These are phyloP conservation scores for Triangularia verruculosa DNA, from an alignment of 2,329 filamentous ascomycete genomes.

Conservation along the genomic window DNA sequence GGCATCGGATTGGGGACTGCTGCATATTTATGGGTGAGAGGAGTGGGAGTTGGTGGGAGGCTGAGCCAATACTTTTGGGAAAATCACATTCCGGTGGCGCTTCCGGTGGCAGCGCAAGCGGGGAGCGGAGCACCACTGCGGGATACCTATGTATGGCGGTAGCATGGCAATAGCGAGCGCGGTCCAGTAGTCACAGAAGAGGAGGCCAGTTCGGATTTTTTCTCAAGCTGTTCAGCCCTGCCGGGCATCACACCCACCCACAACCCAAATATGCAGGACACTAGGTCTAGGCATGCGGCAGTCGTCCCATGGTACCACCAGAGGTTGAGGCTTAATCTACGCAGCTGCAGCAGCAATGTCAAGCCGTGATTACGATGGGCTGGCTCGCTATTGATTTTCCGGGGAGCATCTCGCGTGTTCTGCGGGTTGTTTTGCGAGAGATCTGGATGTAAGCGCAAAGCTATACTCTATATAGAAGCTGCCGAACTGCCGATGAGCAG, in stretches of 20 bases:
- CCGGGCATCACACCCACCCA: neutral
- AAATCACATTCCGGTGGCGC: neutral
- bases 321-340: neutral
- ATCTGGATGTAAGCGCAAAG: neutral
- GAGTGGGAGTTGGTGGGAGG: neutral
- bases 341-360: neutral
- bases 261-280: neutral
- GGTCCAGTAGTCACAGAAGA: neutral
- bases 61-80: neutral
- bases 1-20: slow-evolving; percentile 1
- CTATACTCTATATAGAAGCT: neutral
- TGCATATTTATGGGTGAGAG: neutral
- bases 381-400: neutral
- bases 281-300: neutral
- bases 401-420: neutral
- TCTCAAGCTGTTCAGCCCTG: neutral
- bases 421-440: neutral
- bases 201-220: neutral
- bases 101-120: neutral
- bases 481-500: neutral
- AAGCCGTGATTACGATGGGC: neutral
- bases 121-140: neutral
- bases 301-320: neutral
- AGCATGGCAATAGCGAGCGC: neutral
- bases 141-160: neutral